A percentile compares a stretch with the other conserved stretches of the same genome.
phyloP scores from a whole-genome alignment of 257 asterid genomes.

The Lithospermum erythrorhizon region DNA sequence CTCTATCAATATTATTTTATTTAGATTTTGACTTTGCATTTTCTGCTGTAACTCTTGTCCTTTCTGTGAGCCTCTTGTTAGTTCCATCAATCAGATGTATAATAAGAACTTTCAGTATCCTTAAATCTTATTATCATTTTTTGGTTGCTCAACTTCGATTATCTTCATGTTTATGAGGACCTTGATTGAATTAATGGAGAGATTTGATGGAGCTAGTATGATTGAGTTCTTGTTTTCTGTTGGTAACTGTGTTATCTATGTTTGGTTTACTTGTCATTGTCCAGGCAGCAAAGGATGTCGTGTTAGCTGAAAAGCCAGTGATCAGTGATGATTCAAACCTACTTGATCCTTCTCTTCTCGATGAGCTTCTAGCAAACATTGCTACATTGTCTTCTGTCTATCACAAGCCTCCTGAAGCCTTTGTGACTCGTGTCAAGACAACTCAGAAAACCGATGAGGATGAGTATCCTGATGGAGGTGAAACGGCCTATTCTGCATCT shows the following conservation, averaged over 20 bases:
- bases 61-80: neutral
- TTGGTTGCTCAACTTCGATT: neutral
- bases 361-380: constrained; percentile 93
- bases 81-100: neutral
- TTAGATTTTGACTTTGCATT: constrained; percentile 1
- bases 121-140: no score
- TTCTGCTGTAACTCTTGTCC: neutral
- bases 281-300: constrained; percentile 99
- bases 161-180: neutral
- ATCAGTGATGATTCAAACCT: constrained; percentile 92
- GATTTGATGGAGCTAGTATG: no score
- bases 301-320: constrained; percentile 96
- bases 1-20: neutral
- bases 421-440: constrained; percentile 86
- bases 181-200: neutral
- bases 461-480: constrained; percentile 81
- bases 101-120: neutral
- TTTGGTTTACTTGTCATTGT: constrained; percentile 11
- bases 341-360: constrained; percentile 87
- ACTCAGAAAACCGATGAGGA: constrained; percentile 85
- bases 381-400: constrained; percentile 95
- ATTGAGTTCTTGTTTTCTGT: neutral
- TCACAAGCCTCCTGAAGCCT: constrained; percentile 96
- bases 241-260: neutral
- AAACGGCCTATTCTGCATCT: constrained; percentile 66